phyloP scores from a whole-genome alignment of 2,329 filamentous ascomycete species.

The Epichloe aotearoae region DNA sequence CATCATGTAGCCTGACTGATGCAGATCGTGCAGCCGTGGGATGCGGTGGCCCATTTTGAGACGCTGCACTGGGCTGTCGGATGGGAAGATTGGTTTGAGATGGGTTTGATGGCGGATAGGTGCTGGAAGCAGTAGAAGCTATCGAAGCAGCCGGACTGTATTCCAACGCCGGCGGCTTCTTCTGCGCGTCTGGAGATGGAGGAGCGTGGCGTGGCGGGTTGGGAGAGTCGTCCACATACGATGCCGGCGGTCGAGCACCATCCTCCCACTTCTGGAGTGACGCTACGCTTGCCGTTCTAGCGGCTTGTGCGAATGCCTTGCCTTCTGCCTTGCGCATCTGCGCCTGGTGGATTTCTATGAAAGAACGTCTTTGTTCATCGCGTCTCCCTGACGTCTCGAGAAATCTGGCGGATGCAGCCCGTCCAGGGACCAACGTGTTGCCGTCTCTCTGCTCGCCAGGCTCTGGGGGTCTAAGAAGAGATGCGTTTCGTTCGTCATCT shows the following conservation, averaged over 20 bases:
- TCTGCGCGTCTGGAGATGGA: constrained; percentile 16
- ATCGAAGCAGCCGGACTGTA: constrained; percentile 29
- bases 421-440: constrained; percentile 19
- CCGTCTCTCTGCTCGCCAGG: background rate
- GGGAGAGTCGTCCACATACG: constrained; percentile 13
- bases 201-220: constrained; percentile 12
- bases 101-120: constrained; percentile 12
- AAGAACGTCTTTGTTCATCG: constrained; percentile 42
- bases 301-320: constrained; percentile 41
- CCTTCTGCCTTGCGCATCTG: constrained; percentile 50
- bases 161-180: constrained; percentile 15
- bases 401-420: constrained; percentile 25
- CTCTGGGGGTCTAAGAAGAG: background rate
- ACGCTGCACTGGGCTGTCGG: constrained; percentile 13
- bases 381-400: constrained; percentile 27
- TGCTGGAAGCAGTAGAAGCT: constrained; percentile 19
- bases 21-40: constrained; percentile 18
- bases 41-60: constrained; percentile 11
- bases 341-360: constrained; percentile 44
- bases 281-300: constrained; percentile 20
- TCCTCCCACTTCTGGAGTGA: constrained; percentile 22
- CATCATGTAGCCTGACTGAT: constrained; percentile 30
- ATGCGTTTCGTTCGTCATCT: constrained; percentile 5
- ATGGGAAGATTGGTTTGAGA: constrained; percentile 9
- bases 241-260: constrained; percentile 8